Percentiles rank a stretch among this genome's conserved stretches.
phyloP scores from a whole-genome alignment of 441 rosid species.

The Croton laevigatus region DNA sequence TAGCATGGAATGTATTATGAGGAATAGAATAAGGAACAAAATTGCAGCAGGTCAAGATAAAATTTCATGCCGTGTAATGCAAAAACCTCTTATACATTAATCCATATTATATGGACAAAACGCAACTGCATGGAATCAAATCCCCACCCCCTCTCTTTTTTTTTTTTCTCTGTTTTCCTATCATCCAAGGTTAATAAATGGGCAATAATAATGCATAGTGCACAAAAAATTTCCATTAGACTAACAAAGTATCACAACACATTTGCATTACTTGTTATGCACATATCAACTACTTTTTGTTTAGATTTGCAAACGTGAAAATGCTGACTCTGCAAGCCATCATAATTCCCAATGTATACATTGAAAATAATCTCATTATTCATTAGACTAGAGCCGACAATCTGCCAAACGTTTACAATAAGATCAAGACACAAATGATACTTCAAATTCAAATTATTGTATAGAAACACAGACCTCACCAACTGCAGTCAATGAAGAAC shows the following conservation, averaged over 20 bases:
- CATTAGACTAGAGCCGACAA: neutral
- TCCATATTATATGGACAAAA: neutral
- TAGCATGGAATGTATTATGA: neutral
- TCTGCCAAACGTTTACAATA: neutral
- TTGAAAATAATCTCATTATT: neutral
- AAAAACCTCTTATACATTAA: neutral
- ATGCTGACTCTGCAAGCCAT: neutral
- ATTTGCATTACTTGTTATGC: neutral
- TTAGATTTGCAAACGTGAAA: neutral
- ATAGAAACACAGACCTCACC: constrained; percentile 68
- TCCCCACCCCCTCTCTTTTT: neutral
- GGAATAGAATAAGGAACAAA: neutral
- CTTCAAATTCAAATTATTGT: neutral
- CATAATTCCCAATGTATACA: neutral
- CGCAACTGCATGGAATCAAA: neutral
- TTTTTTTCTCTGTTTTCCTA: neutral
- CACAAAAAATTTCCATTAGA: neutral
- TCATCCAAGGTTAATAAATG: neutral
- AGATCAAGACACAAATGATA: neutral
- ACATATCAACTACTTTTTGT: neutral
- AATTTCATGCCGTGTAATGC: neutral
- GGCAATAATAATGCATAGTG: neutral
- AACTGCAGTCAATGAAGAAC: constrained; percentile 84
- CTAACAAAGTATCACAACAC: neutral
- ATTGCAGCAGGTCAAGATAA: neutral